Conservation (phyloP, 2,329 filamentous ascomycete species). For the Gaeumannomyces tritici region DNA sequence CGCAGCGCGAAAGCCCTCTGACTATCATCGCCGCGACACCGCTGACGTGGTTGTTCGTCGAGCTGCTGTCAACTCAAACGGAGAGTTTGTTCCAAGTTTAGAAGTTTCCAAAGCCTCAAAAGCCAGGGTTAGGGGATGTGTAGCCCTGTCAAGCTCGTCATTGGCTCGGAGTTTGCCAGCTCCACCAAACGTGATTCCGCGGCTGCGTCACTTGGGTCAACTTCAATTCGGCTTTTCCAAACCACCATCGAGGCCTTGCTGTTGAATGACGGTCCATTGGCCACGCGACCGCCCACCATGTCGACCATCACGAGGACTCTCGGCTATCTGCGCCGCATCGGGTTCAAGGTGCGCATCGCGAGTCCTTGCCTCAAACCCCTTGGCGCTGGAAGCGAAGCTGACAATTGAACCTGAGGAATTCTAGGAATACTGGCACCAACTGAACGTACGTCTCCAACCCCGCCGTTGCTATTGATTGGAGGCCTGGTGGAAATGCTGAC, state of each 20-base stretch:
- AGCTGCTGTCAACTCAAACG: background rate
- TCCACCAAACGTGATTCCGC: background rate
- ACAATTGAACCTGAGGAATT: conserved; percentile 14
- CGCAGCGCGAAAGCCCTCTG: conserved; percentile 21
- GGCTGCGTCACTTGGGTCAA: conserved; percentile 2
- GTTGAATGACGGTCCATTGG: conserved; percentile 16
- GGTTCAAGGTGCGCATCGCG: conserved; percentile 59
- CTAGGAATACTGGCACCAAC: conserved; percentile 83
- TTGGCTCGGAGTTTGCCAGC: background rate
- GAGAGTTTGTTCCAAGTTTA: background rate
- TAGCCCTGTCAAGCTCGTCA: background rate
- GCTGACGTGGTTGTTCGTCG: background rate
- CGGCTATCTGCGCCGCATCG: conserved; percentile 77
- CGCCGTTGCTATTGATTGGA: conserved; percentile 5
- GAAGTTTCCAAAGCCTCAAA: background rate
- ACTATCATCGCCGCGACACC: conserved; percentile 20
- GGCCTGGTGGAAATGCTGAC: background rate
- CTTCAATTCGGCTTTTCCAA: background rate
- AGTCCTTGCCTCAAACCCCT: too few relatives aligned
- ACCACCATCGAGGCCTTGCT: background rate
- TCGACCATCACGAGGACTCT: conserved; percentile 84
- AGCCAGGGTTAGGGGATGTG: background rate
- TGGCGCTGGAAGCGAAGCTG: conserved; percentile 17
- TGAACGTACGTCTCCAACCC: conserved; percentile 61
- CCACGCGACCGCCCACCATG: conserved; percentile 48